Conservation (phyloP, 805 yeast species). For the Zygoascus flipseniorum region DNA sequence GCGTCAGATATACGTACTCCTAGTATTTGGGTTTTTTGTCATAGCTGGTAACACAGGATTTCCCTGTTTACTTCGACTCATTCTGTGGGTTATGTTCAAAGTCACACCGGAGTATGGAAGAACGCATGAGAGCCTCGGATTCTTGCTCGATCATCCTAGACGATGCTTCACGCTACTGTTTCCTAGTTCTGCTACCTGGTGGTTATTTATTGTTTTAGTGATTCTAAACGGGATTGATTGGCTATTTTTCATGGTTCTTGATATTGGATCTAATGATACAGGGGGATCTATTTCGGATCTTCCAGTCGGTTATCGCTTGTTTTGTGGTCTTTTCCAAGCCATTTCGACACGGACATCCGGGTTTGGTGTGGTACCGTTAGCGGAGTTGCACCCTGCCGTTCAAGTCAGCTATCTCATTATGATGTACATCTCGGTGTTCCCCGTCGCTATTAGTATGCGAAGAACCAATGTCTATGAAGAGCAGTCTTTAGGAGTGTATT, state of each 20-base stretch:
- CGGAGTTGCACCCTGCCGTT: slow-evolving; percentile 75
- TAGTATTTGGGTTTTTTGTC: slow-evolving; percentile 60
- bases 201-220: slow-evolving; percentile 72
- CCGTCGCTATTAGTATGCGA: slow-evolving; percentile 91
- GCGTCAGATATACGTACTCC: slow-evolving; percentile 52
- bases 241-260: slow-evolving; percentile 71
- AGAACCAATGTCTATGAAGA: slow-evolving; percentile 97
- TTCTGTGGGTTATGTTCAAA: slow-evolving; percentile 73
- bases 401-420: slow-evolving; percentile 89
- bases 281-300: slow-evolving; percentile 35
- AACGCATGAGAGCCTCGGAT: slow-evolving; percentile 63
- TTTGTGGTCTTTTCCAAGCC: slow-evolving; percentile 86
- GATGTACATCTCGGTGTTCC: slow-evolving; percentile 98
- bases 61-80: slow-evolving; percentile 71
- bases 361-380: slow-evolving; percentile 60
- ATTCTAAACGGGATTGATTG: slow-evolving; percentile 69
- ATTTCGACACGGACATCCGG: slow-evolving; percentile 94
- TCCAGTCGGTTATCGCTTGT: slow-evolving; percentile 57
- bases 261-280: slow-evolving; percentile 42
- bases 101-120: slow-evolving; percentile 46
- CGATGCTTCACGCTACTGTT: slow-evolving; percentile 90
- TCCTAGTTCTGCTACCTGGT: slow-evolving; percentile 92
- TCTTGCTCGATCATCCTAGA: slow-evolving; percentile 89
- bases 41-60: slow-evolving; percentile 93
- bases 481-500: slow-evolving; percentile 88